Base-by-base conservation (phyloP, 1,139 yeast species). In the Geotrichum klebahnii region DNA sequence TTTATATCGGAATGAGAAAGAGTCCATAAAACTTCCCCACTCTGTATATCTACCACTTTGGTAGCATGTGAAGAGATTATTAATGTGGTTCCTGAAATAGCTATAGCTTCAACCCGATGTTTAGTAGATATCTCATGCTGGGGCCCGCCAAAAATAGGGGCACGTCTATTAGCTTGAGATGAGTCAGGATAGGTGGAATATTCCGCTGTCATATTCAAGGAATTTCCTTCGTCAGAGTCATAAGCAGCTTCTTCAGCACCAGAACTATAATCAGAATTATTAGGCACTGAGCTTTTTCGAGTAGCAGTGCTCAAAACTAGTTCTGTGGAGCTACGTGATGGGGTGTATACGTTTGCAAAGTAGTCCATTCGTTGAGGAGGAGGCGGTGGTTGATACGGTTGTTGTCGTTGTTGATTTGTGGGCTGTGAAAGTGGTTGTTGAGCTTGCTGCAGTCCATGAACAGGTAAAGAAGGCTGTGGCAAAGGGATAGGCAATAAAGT, bases 151-250 rank as follows among this genome's bases (percentile, higher is more conserved):
- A 57, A 59, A 2, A 61, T 52, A 1, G 71, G 71, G 2, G 67
- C 64, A 23, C 67, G 54, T 36, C 71, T 57, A 50, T 67, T 67
- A 6, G 67, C 64, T 36, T 63, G 67, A 9, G 70, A 66, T 5
- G 67, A 59, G 40, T 67, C 71, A 1, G 69, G 69, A 38, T 59
- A 65, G n/a, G 51, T 52, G 10, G 42, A 51, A 12, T 35, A 36
- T 19, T 53, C 57, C 10, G 29, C 40, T 19, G 24, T 9, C 20
- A 49, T 38, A 9, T 39, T 31, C n/a, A n/a, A n/a, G 16, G 36
- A 31, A 2, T 44, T 33, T 8, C 50, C 53, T 28, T 51, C 57
- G 33, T 54, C 61, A 2, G 60, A 54, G 26, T 56, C 56, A 41
- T 44, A 54, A 8, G 42, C 51, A 14, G 46, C 46, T 9, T 38